Evolutionary conservation across 768 basidiomycete species (phyloP), one percentile per base, ranked within the genome.

Genomic region (Suillus occidentalis): DNA sequence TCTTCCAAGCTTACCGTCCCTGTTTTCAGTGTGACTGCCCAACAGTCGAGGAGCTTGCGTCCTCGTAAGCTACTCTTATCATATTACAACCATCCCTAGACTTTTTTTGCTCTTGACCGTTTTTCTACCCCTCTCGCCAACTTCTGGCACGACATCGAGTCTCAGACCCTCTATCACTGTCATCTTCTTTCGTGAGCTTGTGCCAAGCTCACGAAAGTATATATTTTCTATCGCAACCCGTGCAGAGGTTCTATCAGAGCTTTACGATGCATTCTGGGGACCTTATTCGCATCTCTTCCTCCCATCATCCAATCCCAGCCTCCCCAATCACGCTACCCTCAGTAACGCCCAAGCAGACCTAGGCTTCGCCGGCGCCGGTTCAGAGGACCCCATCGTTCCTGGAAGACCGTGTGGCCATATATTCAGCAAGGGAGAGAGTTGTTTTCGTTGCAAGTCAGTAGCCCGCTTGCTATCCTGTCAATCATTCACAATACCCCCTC

Each of bases 401-500:
- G 92, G 91, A 10, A 82, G 88, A 67, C 85, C 89, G 0, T 97
- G 95, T 72, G 90, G 88, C 2, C 86, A 91, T 72, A 91, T 95
- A 49, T 94, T 97, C 78, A 89, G 88, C 75, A 92, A 92, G 70
- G 95, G 95, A 25, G 95, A 97, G 76, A 89, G 89, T 70, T 95
- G 95, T 70, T 97, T 95, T 76, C 84, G 94, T 59, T 97, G 95
- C 91, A 93, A 93, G 94, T 94, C 72, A 80, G 93, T 81, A 36
- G 20, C 18, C 58, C 43, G 55, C 18, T 20, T 61, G 63, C 63
- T 55, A 25, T 16, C 20, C 34, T 16, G 47, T 36, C 31, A 42
- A 52, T 68, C 64, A 39, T 64, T 62, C 9, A 37, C 34, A 14
- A 58, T 22, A 45, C 6, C 36, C 40, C 59, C 60, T 43, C 71